Conservation (phyloP, 1,284 basidiomycete genomes). For the Pseudozyma sp. region DNA sequence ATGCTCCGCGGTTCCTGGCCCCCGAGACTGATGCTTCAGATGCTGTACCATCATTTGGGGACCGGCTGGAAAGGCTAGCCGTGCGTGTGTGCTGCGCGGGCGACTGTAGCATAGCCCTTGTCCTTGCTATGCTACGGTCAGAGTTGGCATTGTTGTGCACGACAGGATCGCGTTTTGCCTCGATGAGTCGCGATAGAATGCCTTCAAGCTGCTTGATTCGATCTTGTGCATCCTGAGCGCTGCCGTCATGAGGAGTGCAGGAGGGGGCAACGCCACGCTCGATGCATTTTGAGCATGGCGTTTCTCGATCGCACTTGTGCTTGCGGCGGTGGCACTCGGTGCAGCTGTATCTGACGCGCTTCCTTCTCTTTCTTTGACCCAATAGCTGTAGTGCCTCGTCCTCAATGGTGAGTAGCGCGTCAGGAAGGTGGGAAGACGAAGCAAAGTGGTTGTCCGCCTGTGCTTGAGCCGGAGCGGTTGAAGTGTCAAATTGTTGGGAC, state of each 20-base stretch:
- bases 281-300: constrained; percentile 31
- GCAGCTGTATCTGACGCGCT: constrained; percentile 34
- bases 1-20: neutral
- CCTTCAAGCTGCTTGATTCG: constrained; percentile 22
- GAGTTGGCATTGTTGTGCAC: too few relatives aligned
- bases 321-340: constrained; percentile 45
- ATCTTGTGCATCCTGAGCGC: constrained; percentile 14
- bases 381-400: constrained; percentile 23
- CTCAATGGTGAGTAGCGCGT: neutral
- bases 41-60: neutral
- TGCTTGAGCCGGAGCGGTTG: too few relatives aligned
- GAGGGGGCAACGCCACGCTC: constrained; percentile 24
- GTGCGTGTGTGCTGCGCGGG: neutral
- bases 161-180: neutral
- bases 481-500: too few relatives aligned
- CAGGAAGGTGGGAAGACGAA: neutral
- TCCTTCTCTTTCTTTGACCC: constrained; percentile 20
- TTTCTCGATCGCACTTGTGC: constrained; percentile 41
- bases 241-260: constrained; percentile 24
- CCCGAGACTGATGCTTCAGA: neutral
- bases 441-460: neutral
- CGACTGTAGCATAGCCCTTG: too few relatives aligned
- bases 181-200: constrained; percentile 10
- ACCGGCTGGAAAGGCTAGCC: neutral
- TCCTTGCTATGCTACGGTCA: too few relatives aligned